Percentiles rank a stretch among this genome's conserved stretches.
These are phyloP conservation scores for Stemphylium lycopersici DNA, from an alignment of 2,329 filamentous ascomycete genomes.

Conservation along the genomic window DNA sequence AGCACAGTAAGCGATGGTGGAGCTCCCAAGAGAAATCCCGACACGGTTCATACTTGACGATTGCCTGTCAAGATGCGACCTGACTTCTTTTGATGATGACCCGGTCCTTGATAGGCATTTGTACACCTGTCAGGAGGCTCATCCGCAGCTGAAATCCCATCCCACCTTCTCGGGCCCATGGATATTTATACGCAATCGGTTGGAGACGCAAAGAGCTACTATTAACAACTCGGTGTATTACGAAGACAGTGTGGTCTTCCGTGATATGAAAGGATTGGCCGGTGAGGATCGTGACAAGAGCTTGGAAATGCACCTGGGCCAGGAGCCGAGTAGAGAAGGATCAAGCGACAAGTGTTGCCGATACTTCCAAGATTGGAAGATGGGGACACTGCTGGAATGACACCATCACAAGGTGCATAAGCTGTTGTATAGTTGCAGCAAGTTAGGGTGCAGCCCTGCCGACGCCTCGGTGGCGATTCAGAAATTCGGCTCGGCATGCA, in stretches of 20 bases:
- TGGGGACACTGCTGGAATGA: background rate
- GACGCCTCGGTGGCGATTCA: conserved; percentile 6
- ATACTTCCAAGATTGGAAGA: background rate
- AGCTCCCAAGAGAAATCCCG: background rate
- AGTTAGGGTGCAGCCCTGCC: background rate
- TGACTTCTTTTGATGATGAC: background rate
- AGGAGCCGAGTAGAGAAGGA: background rate
- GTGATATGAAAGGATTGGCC: conserved; percentile 7
- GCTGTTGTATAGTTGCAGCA: conserved; percentile 6
- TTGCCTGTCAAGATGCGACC: background rate
- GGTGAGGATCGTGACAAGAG: background rate
- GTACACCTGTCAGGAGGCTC: background rate
- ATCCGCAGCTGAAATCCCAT: background rate
- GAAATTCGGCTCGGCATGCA: conserved; percentile 6
- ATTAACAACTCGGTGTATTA: background rate
- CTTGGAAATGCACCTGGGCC: background rate
- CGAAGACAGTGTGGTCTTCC: conserved; percentile 1
- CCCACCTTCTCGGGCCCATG: background rate
- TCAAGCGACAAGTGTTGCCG: background rate
- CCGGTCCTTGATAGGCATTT: background rate
- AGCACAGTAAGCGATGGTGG: background rate
- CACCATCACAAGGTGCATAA: background rate
- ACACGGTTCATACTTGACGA: background rate
- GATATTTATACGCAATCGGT: background rate
- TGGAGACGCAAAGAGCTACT: background rate